Evolutionary conservation across 495 filamentous ascomycete species (phyloP).

Genomic region (Apiosordaria backusii): DNA sequence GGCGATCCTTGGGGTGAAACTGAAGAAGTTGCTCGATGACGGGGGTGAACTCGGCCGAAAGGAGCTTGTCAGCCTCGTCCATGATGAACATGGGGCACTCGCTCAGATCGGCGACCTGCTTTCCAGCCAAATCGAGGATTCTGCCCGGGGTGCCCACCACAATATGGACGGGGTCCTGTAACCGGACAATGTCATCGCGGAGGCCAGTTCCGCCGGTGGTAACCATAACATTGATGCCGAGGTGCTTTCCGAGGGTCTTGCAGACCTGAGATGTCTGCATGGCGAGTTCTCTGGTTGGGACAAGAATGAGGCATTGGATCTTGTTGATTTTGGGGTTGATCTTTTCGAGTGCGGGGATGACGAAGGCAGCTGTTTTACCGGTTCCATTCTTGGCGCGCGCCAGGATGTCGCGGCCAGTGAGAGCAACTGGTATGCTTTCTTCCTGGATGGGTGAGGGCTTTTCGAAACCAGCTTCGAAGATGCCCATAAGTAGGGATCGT

Average conservation of each 20-base stretch:
- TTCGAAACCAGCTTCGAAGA: slow-evolving; percentile 98
- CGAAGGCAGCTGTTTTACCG: slow-evolving; percentile 95
- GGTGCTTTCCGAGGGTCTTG: slow-evolving; percentile 94
- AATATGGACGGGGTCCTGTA: slow-evolving; percentile 93
- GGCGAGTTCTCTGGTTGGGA: slow-evolving; percentile 95
- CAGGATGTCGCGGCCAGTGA: slow-evolving; percentile 92
- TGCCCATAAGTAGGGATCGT: slow-evolving; percentile 93
- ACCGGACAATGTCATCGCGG: slow-evolving; percentile 93
- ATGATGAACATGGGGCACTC: slow-evolving; percentile 97
- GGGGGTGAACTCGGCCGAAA: slow-evolving; percentile 93
- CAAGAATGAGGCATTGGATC: slow-evolving; percentile 91
- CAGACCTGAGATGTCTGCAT: slow-evolving; percentile 98
- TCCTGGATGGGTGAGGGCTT: slow-evolving; percentile 99
- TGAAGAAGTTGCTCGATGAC: slow-evolving; percentile 92
- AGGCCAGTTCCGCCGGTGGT: slow-evolving; percentile 92
- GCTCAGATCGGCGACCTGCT: slow-evolving; percentile 92
- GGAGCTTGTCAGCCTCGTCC: slow-evolving; percentile 97
- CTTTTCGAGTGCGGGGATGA: slow-evolving; percentile 91
- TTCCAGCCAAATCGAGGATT: slow-evolving; percentile 91
- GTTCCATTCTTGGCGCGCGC: slow-evolving; percentile 98
- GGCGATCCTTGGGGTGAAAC: slow-evolving; percentile 92
- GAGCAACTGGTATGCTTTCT: slow-evolving; percentile 93
- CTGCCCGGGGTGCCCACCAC: slow-evolving; percentile 95
- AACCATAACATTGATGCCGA: slow-evolving; percentile 98
- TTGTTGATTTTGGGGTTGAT: slow-evolving; percentile 95